phyloP scores from a whole-genome alignment of 2,329 filamentous ascomycete species.

The Exophiala sp. region DNA sequence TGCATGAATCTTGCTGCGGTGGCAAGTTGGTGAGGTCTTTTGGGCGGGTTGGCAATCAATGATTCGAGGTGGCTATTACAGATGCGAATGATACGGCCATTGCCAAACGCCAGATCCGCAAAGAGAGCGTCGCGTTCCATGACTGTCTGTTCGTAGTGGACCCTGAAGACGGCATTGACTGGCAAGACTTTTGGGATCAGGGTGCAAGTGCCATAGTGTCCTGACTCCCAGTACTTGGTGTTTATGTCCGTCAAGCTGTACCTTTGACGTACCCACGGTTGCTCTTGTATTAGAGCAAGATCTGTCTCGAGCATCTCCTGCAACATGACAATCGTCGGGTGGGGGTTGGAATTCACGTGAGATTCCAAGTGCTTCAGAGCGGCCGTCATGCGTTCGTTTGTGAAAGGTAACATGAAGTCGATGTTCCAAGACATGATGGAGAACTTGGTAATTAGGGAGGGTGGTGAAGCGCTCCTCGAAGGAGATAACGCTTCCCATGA shows the following conservation, averaged over 20 bases:
- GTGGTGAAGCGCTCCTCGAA: not conserved
- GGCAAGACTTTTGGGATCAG: conserved; percentile 49
- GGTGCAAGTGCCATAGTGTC: conserved; percentile 52
- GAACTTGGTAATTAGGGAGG: conserved; percentile 19
- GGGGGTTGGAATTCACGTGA: conserved; percentile 27
- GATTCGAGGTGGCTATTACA: conserved; percentile 60
- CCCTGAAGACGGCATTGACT: conserved; percentile 48
- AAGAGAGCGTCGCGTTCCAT: conserved; percentile 56
- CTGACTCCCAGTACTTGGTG: conserved; percentile 43
- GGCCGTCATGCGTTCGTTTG: conserved; percentile 39
- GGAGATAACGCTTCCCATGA: conserved; percentile 18
- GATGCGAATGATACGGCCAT: conserved; percentile 39
- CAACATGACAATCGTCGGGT: conserved; percentile 46
- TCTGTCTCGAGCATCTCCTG: conserved; percentile 53
- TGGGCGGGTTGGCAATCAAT: conserved; percentile 47
- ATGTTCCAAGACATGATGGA: conserved; percentile 49
- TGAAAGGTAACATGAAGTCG: conserved; percentile 42
- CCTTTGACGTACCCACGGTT: conserved; percentile 46
- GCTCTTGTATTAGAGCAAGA: conserved; percentile 42
- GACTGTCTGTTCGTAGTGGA: conserved; percentile 47
- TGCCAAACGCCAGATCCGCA: conserved; percentile 45
- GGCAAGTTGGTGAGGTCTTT: conserved; percentile 49
- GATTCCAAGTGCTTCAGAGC: conserved; percentile 40
- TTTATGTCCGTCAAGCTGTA: conserved; percentile 52
- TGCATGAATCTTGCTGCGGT: conserved; percentile 45